Evolutionary conservation across 352 stramenopile genomes (phyloP), one percentile per base, ranked within the genome.

Genomic region (Phytophthora niederhauseri): DNA sequence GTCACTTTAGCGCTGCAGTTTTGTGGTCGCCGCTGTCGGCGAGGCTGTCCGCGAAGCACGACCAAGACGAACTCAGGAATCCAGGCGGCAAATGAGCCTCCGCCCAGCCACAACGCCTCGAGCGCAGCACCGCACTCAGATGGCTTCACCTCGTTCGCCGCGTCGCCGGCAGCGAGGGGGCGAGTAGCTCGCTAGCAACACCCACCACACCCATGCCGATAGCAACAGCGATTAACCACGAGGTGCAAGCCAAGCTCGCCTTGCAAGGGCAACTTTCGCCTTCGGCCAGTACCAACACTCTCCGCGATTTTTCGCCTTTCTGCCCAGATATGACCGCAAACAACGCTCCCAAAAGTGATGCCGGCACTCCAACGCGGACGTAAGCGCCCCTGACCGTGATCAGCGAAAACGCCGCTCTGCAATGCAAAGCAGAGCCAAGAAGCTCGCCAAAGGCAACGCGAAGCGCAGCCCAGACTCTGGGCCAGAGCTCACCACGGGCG

Each of bases 61-160:
- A 61, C 45, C 49, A 48, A 41, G 31, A 30, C 34, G 43, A 45
- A 26, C 24, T 26, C 24, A 26, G 24, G 24, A 26, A 26, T 26
- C 24, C 24, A 26, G 24, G 24, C 24, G 24, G 24, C 24, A 60
- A 60, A 61, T 45, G 46, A 56, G 54, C 53, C 31, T 41, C 19
- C 46, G 38, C 31, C 45, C 46, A 38, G 28, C 64, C 52, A 65
- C 59, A 65, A 65, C 52, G 66, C 48, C 52, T 68, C 53, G 65
- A 63, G 36, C 36, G 31, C 50, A 19, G 52, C 52, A 57, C 58
- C 38, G 22, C 53, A 36, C 31, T 11, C 36, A 61, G 64, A 73
- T 64, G 60, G 66, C 66, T 73, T 36, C 64, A 46, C 36, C 15
- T 14, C 36, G 11, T 2, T 45, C 2, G 36, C 11, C 24, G 24